Conservation (phyloP, 164 flowering plant species). For the Chloranthus sessilifolius region DNA sequence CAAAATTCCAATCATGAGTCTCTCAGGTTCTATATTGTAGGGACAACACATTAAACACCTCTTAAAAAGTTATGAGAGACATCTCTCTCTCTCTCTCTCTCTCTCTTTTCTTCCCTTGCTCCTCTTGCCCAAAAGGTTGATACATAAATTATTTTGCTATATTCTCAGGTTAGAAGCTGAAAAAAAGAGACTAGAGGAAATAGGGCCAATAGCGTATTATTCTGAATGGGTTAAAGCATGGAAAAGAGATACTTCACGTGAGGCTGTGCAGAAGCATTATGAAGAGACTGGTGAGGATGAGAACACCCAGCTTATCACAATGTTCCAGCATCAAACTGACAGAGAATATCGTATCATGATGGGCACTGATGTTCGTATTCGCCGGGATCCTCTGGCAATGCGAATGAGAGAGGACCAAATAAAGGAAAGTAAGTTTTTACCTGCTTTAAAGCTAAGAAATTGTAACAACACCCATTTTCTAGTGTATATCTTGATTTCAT, state of each 20-base stretch:
- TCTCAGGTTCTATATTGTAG: too few species aligned
- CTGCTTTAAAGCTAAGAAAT: slow-evolving; percentile 7
- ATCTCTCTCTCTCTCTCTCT: too few species aligned
- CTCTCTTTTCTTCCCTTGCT: too few species aligned
- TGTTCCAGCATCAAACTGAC: slow-evolving; percentile 85
- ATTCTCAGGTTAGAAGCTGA: slow-evolving; percentile 64
- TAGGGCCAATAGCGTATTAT: slow-evolving; percentile 87
- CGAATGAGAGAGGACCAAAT: slow-evolving; percentile 91
- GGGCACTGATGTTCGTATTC: slow-evolving; percentile 86
- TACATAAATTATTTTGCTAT: neutral
- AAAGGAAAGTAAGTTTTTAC: slow-evolving; percentile 63
- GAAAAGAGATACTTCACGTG: slow-evolving; percentile 87
- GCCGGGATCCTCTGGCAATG: slow-evolving; percentile 94
- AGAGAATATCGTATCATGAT: slow-evolving; percentile 87
- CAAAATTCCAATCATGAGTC: too few species aligned
- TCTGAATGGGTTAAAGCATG: slow-evolving; percentile 98
- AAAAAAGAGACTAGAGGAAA: slow-evolving; percentile 50
- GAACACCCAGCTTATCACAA: slow-evolving; percentile 66
- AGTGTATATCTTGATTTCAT: too few species aligned
- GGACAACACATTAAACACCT: too few species aligned
- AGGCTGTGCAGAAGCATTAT: slow-evolving; percentile 87
- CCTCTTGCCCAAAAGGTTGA: too few species aligned
- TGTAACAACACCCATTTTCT: too few species aligned
- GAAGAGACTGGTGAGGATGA: slow-evolving; percentile 99
- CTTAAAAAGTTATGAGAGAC: too few species aligned